Conservation (phyloP, 176 grass and related monocot genomes). For the Hyparrhenia diplandra region DNA sequence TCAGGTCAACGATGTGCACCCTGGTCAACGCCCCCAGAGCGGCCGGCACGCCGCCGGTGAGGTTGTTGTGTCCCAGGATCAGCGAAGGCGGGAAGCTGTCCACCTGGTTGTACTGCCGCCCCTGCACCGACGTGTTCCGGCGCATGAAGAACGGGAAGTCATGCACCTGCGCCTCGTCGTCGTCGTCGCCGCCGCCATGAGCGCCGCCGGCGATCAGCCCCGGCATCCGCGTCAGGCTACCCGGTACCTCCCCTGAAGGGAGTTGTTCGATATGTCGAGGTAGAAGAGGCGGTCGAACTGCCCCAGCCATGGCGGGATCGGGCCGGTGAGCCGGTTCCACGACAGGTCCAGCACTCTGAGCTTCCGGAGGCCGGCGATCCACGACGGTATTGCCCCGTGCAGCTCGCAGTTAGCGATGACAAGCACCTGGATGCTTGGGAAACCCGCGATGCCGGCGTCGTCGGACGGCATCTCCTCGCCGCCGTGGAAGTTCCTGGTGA, state of each 20-base stretch:
- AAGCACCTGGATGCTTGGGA: slow-evolving; percentile 41
- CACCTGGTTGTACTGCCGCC: slow-evolving; percentile 46
- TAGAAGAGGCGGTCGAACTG: slow-evolving; percentile 55
- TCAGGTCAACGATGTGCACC: slow-evolving; percentile 58
- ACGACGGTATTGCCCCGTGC: slow-evolving; percentile 32
- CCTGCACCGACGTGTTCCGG: slow-evolving; percentile 29
- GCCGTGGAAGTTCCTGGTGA: slow-evolving; percentile 52
- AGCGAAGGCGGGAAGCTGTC: slow-evolving; percentile 63
- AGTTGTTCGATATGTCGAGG: slow-evolving; percentile 71
- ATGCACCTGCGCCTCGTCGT: neutral
- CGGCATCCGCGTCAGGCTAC: slow-evolving; percentile 24
- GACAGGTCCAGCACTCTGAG: slow-evolving; percentile 73
- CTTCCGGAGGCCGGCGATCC: slow-evolving; percentile 43
- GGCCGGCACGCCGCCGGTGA: slow-evolving; percentile 40
- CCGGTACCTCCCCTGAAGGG: slow-evolving; percentile 54
- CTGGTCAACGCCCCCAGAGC: slow-evolving; percentile 39
- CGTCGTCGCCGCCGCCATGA: neutral
- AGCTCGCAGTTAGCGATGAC: slow-evolving; percentile 59
- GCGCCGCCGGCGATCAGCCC: neutral
- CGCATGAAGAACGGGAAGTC: slow-evolving; percentile 55
- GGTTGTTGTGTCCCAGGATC: slow-evolving; percentile 46
- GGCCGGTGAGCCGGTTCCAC: slow-evolving; percentile 53
- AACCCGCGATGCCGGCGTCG: slow-evolving; percentile 14
- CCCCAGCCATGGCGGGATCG: slow-evolving; percentile 48
- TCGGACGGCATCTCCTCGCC: slow-evolving; percentile 38